Base-by-base conservation (phyloP, 2,329 filamentous ascomycete genomes). In the Exophiala lecanii-corni region DNA sequence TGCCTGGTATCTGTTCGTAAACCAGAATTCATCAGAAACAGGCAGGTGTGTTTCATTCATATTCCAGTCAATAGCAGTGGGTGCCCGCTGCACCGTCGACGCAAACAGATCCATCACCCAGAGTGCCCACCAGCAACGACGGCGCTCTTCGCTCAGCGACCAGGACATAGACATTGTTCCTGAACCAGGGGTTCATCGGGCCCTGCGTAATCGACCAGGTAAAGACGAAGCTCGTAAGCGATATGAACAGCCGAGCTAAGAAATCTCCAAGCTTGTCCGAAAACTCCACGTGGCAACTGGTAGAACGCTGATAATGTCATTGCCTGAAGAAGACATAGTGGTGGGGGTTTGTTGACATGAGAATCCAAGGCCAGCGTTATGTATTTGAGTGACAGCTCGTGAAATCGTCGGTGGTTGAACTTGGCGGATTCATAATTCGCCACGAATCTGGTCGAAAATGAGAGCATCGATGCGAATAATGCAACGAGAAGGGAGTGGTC, bases 71-170 rank as follows among this genome's bases (percentile, higher is more conserved):
- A 67, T 56, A 1, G 60, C 62, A 2, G 59, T 59, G 2, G 64
- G 64, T 5, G 55, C 51, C 3, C 62, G 57, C 9, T 62, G 57
- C 23, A 67, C 62, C 4, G 62, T 63, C 34, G 55, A 62, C 2
- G 63, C 62, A 42, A 65, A 67, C 9, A 65, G 57, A 41, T 67
- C 65, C 58, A 67, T 64, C 41, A 67, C 65, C 64, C 63, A 67
- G 17, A 67, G 58, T 0, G 62, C 59, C 65, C 64, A 67, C 61
- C 62, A 67, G 1, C 59, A 57, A 4, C 65, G 56, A 1, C 64
- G 56, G 31, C 61, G 58, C 44, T 66, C 64, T 48, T 67, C 63
- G 3, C 56, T 39, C 1, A 53, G 37, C 6, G 43, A 39, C 55
- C 57, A 60, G n/a, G 41, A 45, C 25, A n/a, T 9, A 28, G 25